Conservation (phyloP, 1,284 basidiomycete genomes). For the Cutaneotrichosporon dermatis region DNA sequence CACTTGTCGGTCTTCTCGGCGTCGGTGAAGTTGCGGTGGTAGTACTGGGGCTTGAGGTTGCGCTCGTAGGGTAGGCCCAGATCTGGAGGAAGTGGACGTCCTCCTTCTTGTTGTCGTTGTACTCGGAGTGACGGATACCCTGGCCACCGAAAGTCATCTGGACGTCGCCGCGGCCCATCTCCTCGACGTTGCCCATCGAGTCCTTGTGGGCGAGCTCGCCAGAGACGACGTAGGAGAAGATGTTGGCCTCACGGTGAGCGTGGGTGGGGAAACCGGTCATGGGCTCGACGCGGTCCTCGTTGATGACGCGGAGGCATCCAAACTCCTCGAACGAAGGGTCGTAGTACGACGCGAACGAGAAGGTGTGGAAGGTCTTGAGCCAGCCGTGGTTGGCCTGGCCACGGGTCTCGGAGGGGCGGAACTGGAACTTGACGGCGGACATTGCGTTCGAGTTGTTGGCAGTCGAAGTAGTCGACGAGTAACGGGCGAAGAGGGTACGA, state of each 20-base stretch:
- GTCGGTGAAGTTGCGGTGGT: constrained; percentile 76
- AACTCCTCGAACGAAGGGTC: constrained; percentile 50
- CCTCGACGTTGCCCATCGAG: constrained; percentile 82
- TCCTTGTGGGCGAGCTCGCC: constrained; percentile 59
- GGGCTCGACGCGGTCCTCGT: constrained; percentile 51
- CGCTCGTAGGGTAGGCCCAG: constrained; percentile 63
- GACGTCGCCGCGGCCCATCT: constrained; percentile 78
- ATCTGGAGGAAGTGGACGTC: constrained; percentile 74
- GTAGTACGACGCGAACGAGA: constrained; percentile 70
- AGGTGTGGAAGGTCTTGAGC: constrained; percentile 83
- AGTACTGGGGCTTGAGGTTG: constrained; percentile 68
- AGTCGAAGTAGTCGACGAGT: neutral
- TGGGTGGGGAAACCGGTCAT: constrained; percentile 80
- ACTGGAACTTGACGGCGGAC: constrained; percentile 16
- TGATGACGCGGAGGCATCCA: constrained; percentile 58
- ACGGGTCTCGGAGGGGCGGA: constrained; percentile 61
- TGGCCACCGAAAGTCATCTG: constrained; percentile 83
- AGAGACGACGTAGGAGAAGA: constrained; percentile 72
- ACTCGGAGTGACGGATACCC: constrained; percentile 50
- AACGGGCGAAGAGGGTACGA: neutral
- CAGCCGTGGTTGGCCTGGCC: constrained; percentile 79
- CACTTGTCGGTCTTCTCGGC: constrained; percentile 71
- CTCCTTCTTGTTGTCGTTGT: constrained; percentile 61
- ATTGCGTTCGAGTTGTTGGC: neutral
- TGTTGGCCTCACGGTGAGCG: constrained; percentile 78